Percentiles rank a stretch among this genome's conserved stretches.
phyloP scores from a whole-genome alignment of 1,284 basidiomycete species.

The Lentinula novae-zelandiae region DNA sequence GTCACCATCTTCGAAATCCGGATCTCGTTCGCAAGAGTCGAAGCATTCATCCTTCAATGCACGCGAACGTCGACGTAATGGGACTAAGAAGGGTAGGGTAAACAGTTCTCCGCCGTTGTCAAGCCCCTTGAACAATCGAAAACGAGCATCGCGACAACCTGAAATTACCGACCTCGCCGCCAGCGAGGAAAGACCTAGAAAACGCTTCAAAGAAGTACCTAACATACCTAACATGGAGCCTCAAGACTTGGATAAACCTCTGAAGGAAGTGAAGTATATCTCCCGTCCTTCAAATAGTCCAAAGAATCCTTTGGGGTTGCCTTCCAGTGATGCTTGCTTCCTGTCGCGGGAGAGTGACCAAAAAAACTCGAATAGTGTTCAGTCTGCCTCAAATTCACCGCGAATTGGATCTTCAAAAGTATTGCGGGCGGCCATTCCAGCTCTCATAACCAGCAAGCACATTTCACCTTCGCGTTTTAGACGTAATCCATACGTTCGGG shows the following conservation, averaged over 20 bases:
- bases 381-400: too few species aligned
- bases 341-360: background rate
- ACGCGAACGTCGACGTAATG: background rate
- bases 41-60: background rate
- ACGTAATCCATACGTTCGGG: background rate
- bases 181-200: background rate
- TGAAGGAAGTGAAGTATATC: constrained; percentile 5
- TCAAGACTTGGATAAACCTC: background rate
- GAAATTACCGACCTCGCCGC: background rate
- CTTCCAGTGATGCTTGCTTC: background rate
- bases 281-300: background rate
- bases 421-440: background rate
- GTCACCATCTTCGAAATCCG: background rate
- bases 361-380: background rate
- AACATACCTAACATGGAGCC: background rate
- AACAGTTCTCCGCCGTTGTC: background rate
- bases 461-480: background rate
- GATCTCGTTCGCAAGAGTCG: background rate
- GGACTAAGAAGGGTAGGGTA: background rate
- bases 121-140: background rate
- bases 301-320: background rate
- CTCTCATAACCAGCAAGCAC: background rate
- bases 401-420: background rate
- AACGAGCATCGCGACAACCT: background rate
- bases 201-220: background rate